Evolutionary conservation across 2,329 filamentous ascomycete genomes (phyloP).

Genomic region (Colletotrichum navitas): DNA sequence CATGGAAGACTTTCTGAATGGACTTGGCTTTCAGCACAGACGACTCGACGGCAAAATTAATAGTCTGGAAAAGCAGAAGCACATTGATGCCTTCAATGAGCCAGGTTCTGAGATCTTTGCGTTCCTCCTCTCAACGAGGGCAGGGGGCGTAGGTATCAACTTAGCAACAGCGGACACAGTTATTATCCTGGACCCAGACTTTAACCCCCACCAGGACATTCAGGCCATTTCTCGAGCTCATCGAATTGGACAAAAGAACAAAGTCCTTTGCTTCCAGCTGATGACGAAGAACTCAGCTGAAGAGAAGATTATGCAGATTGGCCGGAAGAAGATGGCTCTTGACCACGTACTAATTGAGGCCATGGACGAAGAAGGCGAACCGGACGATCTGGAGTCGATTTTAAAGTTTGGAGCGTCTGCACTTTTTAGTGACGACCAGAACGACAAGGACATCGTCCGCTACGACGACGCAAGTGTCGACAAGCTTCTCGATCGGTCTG

Average conservation of each 20-base stretch:
- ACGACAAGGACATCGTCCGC: constrained; percentile 77
- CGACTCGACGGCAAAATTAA: constrained; percentile 89
- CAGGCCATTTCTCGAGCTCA: constrained; percentile 95
- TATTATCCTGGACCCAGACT: constrained; percentile 96
- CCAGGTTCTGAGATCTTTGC: constrained; percentile 86
- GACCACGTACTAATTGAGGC: constrained; percentile 95
- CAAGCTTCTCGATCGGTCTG: constrained; percentile 87
- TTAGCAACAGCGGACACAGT: constrained; percentile 97
- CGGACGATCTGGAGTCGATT: constrained; percentile 87
- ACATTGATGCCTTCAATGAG: constrained; percentile 94
- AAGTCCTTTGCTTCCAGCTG: constrained; percentile 94
- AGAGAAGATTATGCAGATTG: constrained; percentile 96
- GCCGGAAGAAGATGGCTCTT: constrained; percentile 94
- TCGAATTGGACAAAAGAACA: constrained; percentile 95
- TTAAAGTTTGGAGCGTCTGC: constrained; percentile 89
- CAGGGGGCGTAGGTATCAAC: constrained; percentile 97
- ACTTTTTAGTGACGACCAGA: constrained; percentile 79
- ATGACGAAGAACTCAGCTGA: constrained; percentile 91
- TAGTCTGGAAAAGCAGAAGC: constrained; percentile 89
- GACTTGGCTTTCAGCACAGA: constrained; percentile 78
- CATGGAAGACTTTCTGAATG: constrained; percentile 89
- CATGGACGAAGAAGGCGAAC: constrained; percentile 87
- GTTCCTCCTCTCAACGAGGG: constrained; percentile 92
- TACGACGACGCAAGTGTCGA: constrained; percentile 90
- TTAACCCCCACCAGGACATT: constrained; percentile 98